A percentile compares a stretch with the other conserved stretches of the same genome.
phyloP scores from a whole-genome alignment of 805 yeast species.

The Saturnispora besseyi region DNA sequence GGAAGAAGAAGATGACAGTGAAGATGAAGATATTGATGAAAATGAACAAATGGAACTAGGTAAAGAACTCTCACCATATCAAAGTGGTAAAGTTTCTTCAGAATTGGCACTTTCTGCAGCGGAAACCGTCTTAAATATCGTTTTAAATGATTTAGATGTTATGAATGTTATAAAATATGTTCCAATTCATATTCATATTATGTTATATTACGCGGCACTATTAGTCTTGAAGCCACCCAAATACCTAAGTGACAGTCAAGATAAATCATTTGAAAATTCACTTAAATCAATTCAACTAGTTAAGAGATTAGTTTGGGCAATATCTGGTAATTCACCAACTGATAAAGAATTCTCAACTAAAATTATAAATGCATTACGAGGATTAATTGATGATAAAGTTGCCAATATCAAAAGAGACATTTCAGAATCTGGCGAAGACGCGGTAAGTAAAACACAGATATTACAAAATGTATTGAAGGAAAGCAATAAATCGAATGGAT shows the following conservation, averaged over 20 bases:
- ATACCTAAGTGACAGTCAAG: slow-evolving; percentile 18
- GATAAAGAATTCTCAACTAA: slow-evolving; percentile 43
- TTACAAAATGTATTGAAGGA: slow-evolving; percentile 14
- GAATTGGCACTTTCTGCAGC: slow-evolving; percentile 57
- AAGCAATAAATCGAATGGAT: slow-evolving; percentile 1
- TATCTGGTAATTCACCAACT: slow-evolving; percentile 40
- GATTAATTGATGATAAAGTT: slow-evolving; percentile 23
- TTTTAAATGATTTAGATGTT: slow-evolving; percentile 51
- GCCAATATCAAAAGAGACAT: slow-evolving; percentile 11
- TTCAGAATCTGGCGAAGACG: slow-evolving; percentile 5
- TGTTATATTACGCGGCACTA: slow-evolving; percentile 60
- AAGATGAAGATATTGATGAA: slow-evolving; percentile 11
- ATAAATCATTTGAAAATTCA: slow-evolving; percentile 22
- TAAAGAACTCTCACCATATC: slow-evolving; percentile 20
- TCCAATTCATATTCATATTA: slow-evolving; percentile 65
- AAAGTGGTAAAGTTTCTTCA: slow-evolving; percentile 24
- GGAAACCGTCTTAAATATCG: slow-evolving; percentile 48
- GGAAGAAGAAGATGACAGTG: slow-evolving; percentile 14
- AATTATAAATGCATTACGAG: slow-evolving; percentile 27
- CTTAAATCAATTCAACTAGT: slow-evolving; percentile 35
- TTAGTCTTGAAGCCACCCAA: slow-evolving; percentile 42
- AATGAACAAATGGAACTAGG: slow-evolving; percentile 9
- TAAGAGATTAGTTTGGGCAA: slow-evolving; percentile 33
- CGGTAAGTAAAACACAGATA: slow-evolving; percentile 7
- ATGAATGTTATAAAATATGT: slow-evolving; percentile 47